Conservation (phyloP, 768 basidiomycete genomes). For the Collybia sordida region DNA sequence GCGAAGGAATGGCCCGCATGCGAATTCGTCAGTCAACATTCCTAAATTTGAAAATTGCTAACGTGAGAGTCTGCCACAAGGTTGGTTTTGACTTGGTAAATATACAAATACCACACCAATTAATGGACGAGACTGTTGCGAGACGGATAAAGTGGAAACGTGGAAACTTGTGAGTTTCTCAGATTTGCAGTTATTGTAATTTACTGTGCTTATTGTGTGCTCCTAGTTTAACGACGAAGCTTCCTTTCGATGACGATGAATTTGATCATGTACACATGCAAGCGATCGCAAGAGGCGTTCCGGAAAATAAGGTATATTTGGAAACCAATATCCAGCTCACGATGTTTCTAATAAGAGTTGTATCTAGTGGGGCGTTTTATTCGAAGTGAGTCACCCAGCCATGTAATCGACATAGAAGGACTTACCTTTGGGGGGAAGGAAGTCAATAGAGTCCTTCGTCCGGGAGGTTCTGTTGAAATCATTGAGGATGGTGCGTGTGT, state of each 20-base stretch:
- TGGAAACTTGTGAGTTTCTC: constrained; percentile 63
- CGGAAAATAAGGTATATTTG: constrained; percentile 67
- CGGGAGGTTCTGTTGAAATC: constrained; percentile 70
- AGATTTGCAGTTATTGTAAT: neutral
- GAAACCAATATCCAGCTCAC: constrained; percentile 5
- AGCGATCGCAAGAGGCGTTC: constrained; percentile 63
- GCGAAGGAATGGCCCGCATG: constrained; percentile 70
- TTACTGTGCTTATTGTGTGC: neutral
- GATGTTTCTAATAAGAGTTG: constrained; percentile 5
- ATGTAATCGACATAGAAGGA: too few species aligned
- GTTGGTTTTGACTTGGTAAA: constrained; percentile 81
- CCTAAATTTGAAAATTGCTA: neutral
- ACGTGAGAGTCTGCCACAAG: constrained; percentile 30
- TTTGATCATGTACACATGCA: constrained; percentile 82
- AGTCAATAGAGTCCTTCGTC: constrained; percentile 66
- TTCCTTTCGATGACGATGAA: constrained; percentile 81
- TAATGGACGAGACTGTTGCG: constrained; percentile 51
- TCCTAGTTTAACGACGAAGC: constrained; percentile 64
- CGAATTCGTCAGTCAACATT: constrained; percentile 52
- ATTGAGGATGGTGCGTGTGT: constrained; percentile 65
- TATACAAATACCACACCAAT: constrained; percentile 58
- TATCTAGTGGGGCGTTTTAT: constrained; percentile 62
- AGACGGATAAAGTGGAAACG: constrained; percentile 69
- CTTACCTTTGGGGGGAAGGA: constrained; percentile 45
- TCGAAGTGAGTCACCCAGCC: constrained; percentile 46